Conservation (phyloP, 2,329 filamentous ascomycete species). For the Fusarium pseudocircinatum region DNA sequence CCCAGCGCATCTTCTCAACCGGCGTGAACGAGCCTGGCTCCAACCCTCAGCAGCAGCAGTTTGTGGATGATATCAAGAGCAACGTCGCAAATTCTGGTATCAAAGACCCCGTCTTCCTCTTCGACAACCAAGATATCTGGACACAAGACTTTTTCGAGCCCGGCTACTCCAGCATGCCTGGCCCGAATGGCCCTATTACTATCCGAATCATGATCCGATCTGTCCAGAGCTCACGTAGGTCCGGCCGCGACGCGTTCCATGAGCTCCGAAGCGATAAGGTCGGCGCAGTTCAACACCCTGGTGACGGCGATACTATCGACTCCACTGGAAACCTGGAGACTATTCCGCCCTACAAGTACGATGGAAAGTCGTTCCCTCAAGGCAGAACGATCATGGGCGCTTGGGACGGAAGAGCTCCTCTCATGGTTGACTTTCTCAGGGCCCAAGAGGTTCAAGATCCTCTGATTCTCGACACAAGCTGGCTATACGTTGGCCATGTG, state of each 20-base stretch:
- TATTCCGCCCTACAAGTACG: slow-evolving; percentile 47
- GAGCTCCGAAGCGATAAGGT: slow-evolving; percentile 40
- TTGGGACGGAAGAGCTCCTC: slow-evolving; percentile 6
- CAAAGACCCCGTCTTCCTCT: slow-evolving; percentile 17
- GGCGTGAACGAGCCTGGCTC: not conserved
- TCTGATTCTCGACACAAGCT: slow-evolving; percentile 45
- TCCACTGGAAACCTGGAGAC: slow-evolving; percentile 50
- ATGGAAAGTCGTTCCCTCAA: slow-evolving; percentile 30
- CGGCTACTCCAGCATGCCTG: slow-evolving; percentile 52
- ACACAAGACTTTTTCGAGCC: slow-evolving; percentile 54
- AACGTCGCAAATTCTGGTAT: slow-evolving; percentile 9
- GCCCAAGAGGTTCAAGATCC: slow-evolving; percentile 50
- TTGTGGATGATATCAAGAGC: not conserved
- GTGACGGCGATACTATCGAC: slow-evolving; percentile 27
- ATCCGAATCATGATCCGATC: slow-evolving; percentile 48
- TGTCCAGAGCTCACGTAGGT: slow-evolving; percentile 40
- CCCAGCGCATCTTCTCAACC: slow-evolving; percentile 35
- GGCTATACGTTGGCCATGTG: slow-evolving; percentile 42
- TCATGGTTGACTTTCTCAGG: slow-evolving; percentile 44
- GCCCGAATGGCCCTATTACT: slow-evolving; percentile 44
- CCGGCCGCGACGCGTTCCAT: slow-evolving; percentile 47
- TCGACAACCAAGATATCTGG: slow-evolving; percentile 42
- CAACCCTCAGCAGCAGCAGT: not conserved
- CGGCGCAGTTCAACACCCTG: slow-evolving; percentile 45
- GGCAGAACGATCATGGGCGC: slow-evolving; percentile 38